Percentiles rank a stretch among this genome's conserved stretches.
Conservation (phyloP, 257 asterid species). For the Coffea eugenioides region DNA sequence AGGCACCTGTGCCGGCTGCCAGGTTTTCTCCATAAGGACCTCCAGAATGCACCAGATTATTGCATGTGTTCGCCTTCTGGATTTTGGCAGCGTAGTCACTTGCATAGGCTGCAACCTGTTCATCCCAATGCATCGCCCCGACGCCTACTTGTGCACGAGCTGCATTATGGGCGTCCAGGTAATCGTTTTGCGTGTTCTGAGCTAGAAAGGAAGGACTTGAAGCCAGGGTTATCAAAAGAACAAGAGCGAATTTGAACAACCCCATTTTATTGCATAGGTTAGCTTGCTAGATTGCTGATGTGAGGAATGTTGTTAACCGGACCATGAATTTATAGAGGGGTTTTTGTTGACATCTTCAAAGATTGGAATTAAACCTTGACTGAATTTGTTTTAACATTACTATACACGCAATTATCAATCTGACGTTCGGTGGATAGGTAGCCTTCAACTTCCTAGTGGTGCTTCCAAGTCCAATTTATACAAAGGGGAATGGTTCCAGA, state of each 20-base stretch:
- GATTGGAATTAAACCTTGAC: too few species aligned
- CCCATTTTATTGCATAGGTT: background rate
- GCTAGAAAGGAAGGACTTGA: constrained; percentile 15
- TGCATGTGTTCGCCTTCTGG: constrained; percentile 8
- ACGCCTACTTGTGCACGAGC: constrained; percentile 30
- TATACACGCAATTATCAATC: background rate
- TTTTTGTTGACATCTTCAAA: background rate
- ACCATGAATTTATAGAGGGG: background rate
- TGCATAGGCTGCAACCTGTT: constrained; percentile 37
- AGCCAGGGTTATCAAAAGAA: background rate
- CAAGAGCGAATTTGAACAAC: background rate
- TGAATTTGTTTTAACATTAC: background rate
- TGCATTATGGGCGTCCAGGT: constrained; percentile 34
- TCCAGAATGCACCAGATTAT: background rate
- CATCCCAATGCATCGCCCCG: constrained; percentile 43
- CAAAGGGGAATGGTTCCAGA: background rate
- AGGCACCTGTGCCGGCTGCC: constrained; percentile 14
- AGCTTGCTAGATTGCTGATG: background rate
- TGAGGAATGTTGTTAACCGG: background rate
- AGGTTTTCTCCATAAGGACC: constrained; percentile 17
- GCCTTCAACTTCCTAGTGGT: background rate
- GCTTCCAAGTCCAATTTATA: background rate
- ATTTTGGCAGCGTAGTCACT: constrained; percentile 19
- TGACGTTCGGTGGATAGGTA: background rate
- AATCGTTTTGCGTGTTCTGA: constrained; percentile 28